These are phyloP conservation scores for Dendrobium chrysotoxum DNA, from an alignment of 106 monocot species.

Conservation along the genomic window DNA sequence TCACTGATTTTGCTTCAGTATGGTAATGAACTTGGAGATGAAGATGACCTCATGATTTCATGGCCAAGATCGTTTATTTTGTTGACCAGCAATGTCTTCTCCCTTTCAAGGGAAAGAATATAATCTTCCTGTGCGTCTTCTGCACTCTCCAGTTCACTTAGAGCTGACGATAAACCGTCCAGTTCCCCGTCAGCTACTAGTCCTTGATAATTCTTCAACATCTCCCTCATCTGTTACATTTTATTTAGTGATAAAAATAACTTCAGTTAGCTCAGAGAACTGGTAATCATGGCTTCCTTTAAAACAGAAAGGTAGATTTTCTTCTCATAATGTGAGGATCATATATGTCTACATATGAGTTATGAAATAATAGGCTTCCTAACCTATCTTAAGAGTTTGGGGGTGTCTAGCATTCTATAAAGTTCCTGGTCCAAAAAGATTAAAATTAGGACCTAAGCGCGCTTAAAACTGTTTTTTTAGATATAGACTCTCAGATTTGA, in stretches of 20 bases:
- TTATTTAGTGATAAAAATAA: neutral
- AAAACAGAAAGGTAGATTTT: too few species aligned
- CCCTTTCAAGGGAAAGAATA: constrained; percentile 66
- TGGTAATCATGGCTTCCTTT: too few species aligned
- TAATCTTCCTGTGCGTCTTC: constrained; percentile 69
- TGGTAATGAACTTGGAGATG: constrained; percentile 12
- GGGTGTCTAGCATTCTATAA: too few species aligned
- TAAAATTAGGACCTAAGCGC: too few species aligned
- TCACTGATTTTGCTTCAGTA: neutral
- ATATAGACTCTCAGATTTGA: too few species aligned
- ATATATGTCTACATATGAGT: too few species aligned
- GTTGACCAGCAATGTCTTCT: constrained; percentile 44
- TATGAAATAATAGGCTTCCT: too few species aligned
- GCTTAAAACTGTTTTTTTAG: too few species aligned
- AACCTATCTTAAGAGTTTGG: too few species aligned
- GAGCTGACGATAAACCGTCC: constrained; percentile 39
- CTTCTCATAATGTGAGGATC: too few species aligned
- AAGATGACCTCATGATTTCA: constrained; percentile 50
- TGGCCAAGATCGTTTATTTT: constrained; percentile 61
- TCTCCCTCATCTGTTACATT: constrained; percentile 44
- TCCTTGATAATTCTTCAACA: constrained; percentile 48
- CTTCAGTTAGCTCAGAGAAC: neutral
- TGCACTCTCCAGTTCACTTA: constrained; percentile 48
- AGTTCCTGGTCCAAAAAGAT: too few species aligned
- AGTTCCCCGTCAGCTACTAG: constrained; percentile 56